Evolutionary conservation across 2,329 filamentous ascomycete species (phyloP).

Genomic region (Fusarium oligoseptatum): DNA sequence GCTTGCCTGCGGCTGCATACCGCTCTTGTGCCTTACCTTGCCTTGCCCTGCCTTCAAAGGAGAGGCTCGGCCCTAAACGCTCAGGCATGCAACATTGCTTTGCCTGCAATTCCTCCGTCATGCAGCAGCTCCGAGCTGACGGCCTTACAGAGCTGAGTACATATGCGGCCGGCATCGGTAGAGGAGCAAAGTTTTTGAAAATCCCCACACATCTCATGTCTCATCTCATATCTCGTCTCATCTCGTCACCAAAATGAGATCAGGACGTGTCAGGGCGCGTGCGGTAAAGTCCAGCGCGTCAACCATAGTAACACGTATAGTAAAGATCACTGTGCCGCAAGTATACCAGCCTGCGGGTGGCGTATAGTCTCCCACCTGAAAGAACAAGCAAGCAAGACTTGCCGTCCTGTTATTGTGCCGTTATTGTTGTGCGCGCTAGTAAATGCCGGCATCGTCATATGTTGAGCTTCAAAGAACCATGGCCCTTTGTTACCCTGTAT

Average conservation of each 20-base stretch:
- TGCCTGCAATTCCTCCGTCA: constrained; percentile 21
- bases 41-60: constrained; percentile 2
- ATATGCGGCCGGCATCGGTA: constrained; percentile 5
- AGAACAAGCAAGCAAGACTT: background rate
- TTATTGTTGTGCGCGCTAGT: constrained; percentile 7
- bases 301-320: constrained; percentile 18
- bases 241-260: constrained; percentile 16
- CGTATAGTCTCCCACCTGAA: constrained; percentile 9
- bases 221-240: constrained; percentile 19
- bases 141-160: background rate
- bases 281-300: constrained; percentile 10
- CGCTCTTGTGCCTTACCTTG: constrained; percentile 6
- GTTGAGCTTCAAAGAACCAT: background rate
- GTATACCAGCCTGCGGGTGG: constrained; percentile 4
- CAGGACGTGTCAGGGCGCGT: constrained; percentile 16
- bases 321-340: constrained; percentile 19
- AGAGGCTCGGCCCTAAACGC: constrained; percentile 2
- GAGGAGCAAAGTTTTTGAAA: constrained; percentile 18
- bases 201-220: constrained; percentile 21
- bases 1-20: background rate
- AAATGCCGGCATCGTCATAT: background rate
- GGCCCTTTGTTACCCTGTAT: background rate
- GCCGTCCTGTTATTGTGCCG: constrained; percentile 1
- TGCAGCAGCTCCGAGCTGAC: constrained; percentile 7
- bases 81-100: constrained; percentile 30